A percentile compares a stretch with the other conserved stretches of the same genome.
Conservation (phyloP, 352 stramenopile genomes). For the Pythium biforme region DNA sequence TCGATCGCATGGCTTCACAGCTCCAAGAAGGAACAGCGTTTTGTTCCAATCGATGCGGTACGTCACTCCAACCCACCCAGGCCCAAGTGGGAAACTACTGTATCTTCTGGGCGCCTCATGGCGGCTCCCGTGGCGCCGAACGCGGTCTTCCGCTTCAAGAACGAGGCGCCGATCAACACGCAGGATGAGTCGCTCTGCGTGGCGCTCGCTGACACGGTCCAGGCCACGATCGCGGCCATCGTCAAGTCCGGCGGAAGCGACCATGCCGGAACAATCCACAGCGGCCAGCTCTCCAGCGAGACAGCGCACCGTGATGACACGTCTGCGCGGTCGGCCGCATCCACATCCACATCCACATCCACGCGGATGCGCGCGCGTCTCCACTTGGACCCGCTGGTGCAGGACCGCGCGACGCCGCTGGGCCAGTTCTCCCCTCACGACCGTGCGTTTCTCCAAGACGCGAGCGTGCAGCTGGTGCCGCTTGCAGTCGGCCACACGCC, state of each 20-base stretch:
- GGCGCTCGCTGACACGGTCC: constrained; percentile 23
- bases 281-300: too few relatives aligned
- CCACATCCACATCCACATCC: too few relatives aligned
- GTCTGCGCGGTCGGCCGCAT: too few relatives aligned
- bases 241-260: background rate
- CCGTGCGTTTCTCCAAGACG: background rate
- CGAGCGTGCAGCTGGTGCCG: background rate
- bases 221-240: constrained; percentile 16
- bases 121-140: constrained; percentile 14
- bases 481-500: background rate
- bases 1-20: background rate
- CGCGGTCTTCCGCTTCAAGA: constrained; percentile 45
- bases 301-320: too few relatives aligned
- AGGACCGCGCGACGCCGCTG: constrained; percentile 11
- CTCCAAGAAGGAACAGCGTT: too few relatives aligned
- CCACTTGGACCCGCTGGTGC: constrained; percentile 20
- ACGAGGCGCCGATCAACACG: constrained; percentile 33
- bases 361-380: background rate
- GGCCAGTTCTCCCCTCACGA: constrained; percentile 14
- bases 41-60: background rate
- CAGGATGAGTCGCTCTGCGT: constrained; percentile 33
- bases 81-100: background rate
- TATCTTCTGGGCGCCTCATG: background rate
- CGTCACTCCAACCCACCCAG: background rate
- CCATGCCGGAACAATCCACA: background rate